These are phyloP conservation scores for Diaporthe vexans DNA, from an alignment of 2,329 filamentous ascomycete species.

Conservation along the genomic window DNA sequence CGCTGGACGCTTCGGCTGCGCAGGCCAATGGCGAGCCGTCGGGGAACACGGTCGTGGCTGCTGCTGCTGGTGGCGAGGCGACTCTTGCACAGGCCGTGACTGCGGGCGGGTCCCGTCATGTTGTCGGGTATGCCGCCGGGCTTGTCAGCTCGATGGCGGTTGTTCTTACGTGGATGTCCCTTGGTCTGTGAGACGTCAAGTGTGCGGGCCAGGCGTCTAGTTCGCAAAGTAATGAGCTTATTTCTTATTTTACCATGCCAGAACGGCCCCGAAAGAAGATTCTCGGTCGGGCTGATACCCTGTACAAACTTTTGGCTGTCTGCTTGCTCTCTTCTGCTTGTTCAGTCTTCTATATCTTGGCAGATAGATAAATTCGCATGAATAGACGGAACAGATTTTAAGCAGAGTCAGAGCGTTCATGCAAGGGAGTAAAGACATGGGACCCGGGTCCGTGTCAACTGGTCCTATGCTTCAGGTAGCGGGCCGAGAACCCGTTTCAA, in stretches of 20 bases:
- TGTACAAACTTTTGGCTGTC: slow-evolving; percentile 1
- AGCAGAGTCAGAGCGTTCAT: slow-evolving; percentile 13
- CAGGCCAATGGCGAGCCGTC: not conserved
- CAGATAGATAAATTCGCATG: not conserved
- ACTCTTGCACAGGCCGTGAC: slow-evolving; percentile 18
- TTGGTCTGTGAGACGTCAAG: not conserved
- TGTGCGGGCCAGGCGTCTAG: not conserved
- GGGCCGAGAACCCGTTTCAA: slow-evolving; percentile 4
- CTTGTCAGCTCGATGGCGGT: not conserved
- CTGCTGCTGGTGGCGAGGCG: not conserved
- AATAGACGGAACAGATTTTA: not conserved
- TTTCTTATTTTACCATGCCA: not conserved
- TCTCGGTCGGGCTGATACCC: slow-evolving; percentile 5
- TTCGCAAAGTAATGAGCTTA: not conserved
- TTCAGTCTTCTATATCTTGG: not conserved
- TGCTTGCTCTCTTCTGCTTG: not conserved
- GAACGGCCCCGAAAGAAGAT: slow-evolving; percentile 4
- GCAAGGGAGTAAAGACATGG: not conserved
- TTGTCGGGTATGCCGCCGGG: not conserved
- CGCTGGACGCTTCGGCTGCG: slow-evolving; percentile 60
- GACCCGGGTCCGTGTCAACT: not conserved
- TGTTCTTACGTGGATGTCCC: not conserved
- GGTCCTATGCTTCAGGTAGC: not conserved
- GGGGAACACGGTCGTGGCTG: not conserved
- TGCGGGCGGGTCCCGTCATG: not conserved